Evolutionary conservation across 345 rosid species (phyloP).

Genomic region (Gossypium sturtianum): DNA sequence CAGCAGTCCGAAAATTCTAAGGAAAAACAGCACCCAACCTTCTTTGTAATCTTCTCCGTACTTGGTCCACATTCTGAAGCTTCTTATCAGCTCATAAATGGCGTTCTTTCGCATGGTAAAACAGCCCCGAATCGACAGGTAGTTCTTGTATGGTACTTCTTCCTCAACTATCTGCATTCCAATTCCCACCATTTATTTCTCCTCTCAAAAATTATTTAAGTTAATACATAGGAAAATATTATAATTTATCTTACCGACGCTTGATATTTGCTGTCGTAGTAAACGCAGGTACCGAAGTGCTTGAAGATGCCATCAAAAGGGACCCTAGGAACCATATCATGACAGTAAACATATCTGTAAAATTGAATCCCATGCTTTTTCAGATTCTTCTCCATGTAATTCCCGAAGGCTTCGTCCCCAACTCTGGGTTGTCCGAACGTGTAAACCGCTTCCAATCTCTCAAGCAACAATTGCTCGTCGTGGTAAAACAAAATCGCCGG

Average conservation of each 20-base stretch:
- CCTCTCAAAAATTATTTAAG: too few relatives aligned
- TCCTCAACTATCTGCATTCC: constrained; percentile 40
- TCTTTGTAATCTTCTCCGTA: constrained; percentile 28
- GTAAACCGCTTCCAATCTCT: constrained; percentile 51
- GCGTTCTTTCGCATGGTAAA: constrained; percentile 32
- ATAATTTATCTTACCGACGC: constrained; percentile 26
- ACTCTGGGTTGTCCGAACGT: constrained; percentile 84
- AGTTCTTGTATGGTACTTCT: constrained; percentile 42
- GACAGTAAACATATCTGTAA: constrained; percentile 56
- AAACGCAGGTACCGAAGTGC: constrained; percentile 63
- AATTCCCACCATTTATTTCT: too few relatives aligned
- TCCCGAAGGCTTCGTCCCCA: constrained; percentile 53
- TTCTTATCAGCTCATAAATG: constrained; percentile 44
- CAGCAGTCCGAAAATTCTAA: constrained; percentile 26
- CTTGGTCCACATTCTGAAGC: constrained; percentile 34
- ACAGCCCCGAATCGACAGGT: constrained; percentile 27
- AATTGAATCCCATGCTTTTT: constrained; percentile 31
- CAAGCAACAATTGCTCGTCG: constrained; percentile 40
- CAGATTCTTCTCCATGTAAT: constrained; percentile 44
- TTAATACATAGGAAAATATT: not conserved
- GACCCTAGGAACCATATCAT: constrained; percentile 61
- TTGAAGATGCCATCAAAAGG: constrained; percentile 66
- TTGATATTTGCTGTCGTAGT: constrained; percentile 39
- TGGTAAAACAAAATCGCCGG: constrained; percentile 43
- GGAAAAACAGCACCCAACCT: constrained; percentile 24